These are phyloP conservation scores for Amaranthus palmeri DNA, from an alignment of 148 eudicot species.

Conservation along the genomic window DNA sequence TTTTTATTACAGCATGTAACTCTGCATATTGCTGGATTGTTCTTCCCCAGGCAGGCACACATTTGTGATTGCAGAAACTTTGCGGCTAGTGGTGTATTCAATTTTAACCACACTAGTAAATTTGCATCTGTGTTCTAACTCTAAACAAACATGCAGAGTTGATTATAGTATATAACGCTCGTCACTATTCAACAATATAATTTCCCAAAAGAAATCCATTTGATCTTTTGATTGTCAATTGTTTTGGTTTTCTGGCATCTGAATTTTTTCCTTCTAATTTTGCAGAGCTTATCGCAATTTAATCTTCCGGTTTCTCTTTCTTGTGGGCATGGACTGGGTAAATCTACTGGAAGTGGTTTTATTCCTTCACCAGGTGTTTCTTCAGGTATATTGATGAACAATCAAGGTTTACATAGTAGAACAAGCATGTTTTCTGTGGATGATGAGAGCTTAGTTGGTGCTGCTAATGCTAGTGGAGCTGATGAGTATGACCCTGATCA, in stretches of 20 bases:
- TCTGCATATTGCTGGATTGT: not conserved
- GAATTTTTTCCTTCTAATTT: constrained; percentile 16
- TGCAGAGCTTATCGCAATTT: constrained; percentile 94
- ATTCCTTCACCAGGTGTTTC: constrained; percentile 48
- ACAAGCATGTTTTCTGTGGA: constrained; percentile 39
- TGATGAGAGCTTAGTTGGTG: constrained; percentile 42
- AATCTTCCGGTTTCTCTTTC: constrained; percentile 93
- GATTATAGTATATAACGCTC: not conserved
- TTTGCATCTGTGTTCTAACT: not conserved
- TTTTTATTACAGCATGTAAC: not conserved
- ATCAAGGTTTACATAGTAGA: constrained; percentile 42
- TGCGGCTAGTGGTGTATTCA: too few relatives aligned
- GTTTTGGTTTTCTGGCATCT: not conserved
- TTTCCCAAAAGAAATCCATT: not conserved
- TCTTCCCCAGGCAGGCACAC: too few relatives aligned
- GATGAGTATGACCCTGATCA: constrained; percentile 98
- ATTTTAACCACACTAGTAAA: not conserved
- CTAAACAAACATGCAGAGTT: not conserved
- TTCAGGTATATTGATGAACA: constrained; percentile 42
- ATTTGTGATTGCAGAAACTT: too few relatives aligned
- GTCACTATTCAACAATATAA: not conserved
- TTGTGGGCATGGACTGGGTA: constrained; percentile 55
- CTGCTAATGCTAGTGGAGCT: constrained; percentile 46
- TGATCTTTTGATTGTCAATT: not conserved
- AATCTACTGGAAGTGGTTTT: constrained; percentile 53